Percentiles rank a stretch among this genome's conserved stretches.
Conservation (phyloP, 2,329 filamentous ascomycete genomes). For the Pseudogymnoascus sp. region DNA sequence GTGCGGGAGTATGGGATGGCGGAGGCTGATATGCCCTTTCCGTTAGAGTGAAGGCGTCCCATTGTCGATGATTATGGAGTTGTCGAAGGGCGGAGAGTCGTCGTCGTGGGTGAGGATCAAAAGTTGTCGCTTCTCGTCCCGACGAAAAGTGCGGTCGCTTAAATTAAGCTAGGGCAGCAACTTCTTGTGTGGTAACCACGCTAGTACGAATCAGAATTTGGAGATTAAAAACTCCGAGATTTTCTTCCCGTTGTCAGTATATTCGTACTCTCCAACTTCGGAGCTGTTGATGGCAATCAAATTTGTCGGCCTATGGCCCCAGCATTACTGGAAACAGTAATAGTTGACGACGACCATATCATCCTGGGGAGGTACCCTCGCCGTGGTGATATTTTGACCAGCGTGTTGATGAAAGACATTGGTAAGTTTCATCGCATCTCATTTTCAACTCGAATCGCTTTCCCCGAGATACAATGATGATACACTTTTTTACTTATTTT, state of each 20-base stretch:
- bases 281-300: not conserved
- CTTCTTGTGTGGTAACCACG: not conserved
- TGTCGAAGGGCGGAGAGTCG: slow-evolving; percentile 12
- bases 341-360: not conserved
- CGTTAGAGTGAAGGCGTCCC: slow-evolving; percentile 98
- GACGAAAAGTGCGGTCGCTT: slow-evolving; percentile 8
- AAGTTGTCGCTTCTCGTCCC: slow-evolving; percentile 15
- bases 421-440: not conserved
- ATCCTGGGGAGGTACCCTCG: not conserved
- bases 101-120: slow-evolving; percentile 21
- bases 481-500: slow-evolving; percentile 59
- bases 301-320: not conserved
- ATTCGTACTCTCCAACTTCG: not conserved
- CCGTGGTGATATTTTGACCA: not conserved
- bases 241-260: not conserved
- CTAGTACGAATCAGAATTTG: slow-evolving; percentile 4
- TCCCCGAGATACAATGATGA: slow-evolving; percentile 54
- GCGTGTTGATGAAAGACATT: not conserved
- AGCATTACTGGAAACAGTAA: not conserved
- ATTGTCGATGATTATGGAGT: slow-evolving; percentile 42
- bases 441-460: not conserved
- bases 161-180: slow-evolving; percentile 7
- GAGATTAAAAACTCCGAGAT: not conserved
- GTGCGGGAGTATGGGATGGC: slow-evolving; percentile 95
- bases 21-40: slow-evolving; percentile 97